Evolutionary conservation across 1,284 basidiomycete genomes (phyloP).

Genomic region (Uromyces viciae-fabae): DNA sequence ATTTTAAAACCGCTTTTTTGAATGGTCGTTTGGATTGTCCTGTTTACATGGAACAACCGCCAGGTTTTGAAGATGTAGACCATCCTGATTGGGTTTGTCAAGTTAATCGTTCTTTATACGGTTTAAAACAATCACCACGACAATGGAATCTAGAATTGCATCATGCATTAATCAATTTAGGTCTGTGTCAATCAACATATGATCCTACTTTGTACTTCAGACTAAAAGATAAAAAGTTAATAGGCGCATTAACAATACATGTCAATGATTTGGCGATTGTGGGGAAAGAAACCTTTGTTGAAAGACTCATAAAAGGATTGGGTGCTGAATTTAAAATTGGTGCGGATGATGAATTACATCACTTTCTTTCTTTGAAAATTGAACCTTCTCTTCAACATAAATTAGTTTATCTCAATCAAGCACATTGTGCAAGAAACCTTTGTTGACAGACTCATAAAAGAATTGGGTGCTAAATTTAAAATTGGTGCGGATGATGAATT

Average conservation of each 20-base stretch:
- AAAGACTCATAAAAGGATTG: background rate
- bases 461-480: background rate
- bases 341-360: background rate
- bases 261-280: background rate
- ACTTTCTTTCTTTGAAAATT: background rate
- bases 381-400: background rate
- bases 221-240: background rate
- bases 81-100: background rate
- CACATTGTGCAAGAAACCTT: background rate
- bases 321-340: background rate
- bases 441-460: background rate
- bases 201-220: constrained; percentile 17
- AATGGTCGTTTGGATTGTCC: background rate
- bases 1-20: background rate
- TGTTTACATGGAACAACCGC: background rate
- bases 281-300: background rate
- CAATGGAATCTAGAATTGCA: background rate
- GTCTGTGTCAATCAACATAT: background rate
- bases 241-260: background rate
- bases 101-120: background rate
- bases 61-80: constrained; percentile 1
- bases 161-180: background rate
- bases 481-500: background rate
- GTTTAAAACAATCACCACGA: background rate
- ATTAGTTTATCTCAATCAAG: background rate